Base-by-base conservation (phyloP, 805 yeast species). In the Brettanomyces sp. region DNA sequence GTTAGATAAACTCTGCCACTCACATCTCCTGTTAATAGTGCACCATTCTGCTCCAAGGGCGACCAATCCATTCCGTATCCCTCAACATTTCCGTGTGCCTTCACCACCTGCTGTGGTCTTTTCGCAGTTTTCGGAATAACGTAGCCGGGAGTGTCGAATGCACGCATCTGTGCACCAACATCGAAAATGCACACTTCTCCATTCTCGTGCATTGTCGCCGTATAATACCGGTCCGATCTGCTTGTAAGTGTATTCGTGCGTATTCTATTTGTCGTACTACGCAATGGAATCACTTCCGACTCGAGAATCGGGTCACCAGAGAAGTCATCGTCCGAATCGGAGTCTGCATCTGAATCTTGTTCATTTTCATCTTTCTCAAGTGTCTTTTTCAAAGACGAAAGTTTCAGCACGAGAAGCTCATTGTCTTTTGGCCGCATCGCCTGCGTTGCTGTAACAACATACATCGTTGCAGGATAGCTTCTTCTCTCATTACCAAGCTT, bases 51-150 rank as follows among this genome's bases (percentile, higher is more conserved):
- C 49, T 80, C 76, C 52, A 84, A 68, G 39, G 97, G 96, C 1
- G 95, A 86, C 99, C 99, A 93, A 65, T 91, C 99, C 40, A 93
- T 64, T 13, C 96, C 99, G 59, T 88, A 93, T 34, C 99, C 98
- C 68, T 93, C 99, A n/a, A 86, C 95, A 53, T 83, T 82, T 23
- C 97, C 97, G 62, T 93, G 99, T 52, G 68, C 74, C 58, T 77
- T 77, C 49, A 93, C 72, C 5, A 95, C 88, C 66, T 89, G 90
- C 9, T 80, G 60, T 18, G 98, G 96, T 62, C 81, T 77, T 60
- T 84, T 87, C 51, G 81, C 76, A 14, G 74, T 66, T 60, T 89
- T 90, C 43, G 95, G 85, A 52, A 91, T 78, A 55, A 76, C 72
- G 56, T 73, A 82, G 5, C 98, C 98, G 4, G 98, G 96, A 6